phyloP scores from a whole-genome alignment of 2,329 filamentous ascomycete genomes.

The Fusarium drepaniforme region DNA sequence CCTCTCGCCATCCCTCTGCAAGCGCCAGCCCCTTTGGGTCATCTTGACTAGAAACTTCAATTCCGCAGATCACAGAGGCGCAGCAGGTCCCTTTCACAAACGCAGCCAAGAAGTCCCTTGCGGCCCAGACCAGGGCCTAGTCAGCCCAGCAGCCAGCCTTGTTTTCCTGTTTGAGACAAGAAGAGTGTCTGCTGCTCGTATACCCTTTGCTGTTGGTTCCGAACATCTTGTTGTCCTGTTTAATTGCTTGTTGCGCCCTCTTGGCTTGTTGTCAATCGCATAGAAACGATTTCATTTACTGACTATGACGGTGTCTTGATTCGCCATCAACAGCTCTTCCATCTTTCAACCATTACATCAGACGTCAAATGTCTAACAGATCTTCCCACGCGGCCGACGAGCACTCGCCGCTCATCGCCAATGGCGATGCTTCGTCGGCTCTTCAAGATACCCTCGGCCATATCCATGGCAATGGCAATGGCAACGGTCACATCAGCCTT shows the following conservation, averaged over 20 bases:
- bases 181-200: not conserved
- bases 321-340: slow-evolving; percentile 41
- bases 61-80: slow-evolving; percentile 19
- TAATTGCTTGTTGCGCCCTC: slow-evolving; percentile 16
- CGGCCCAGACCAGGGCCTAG: slow-evolving; percentile 23
- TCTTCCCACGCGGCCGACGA: slow-evolving; percentile 48
- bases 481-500: slow-evolving; percentile 40
- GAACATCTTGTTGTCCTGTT: not conserved
- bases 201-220: not conserved
- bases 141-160: slow-evolving; percentile 33
- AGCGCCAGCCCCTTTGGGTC: slow-evolving; percentile 15
- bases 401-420: slow-evolving; percentile 56
- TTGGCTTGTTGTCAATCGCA: slow-evolving; percentile 2
- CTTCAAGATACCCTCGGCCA: slow-evolving; percentile 28
- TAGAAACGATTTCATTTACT: slow-evolving; percentile 29
- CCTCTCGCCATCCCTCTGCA: slow-evolving; percentile 10
- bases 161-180: slow-evolving; percentile 22
- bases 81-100: slow-evolving; percentile 20
- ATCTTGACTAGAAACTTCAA: slow-evolving; percentile 5
- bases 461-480: slow-evolving; percentile 19
- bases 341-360: slow-evolving; percentile 39
- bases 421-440: slow-evolving; percentile 48
- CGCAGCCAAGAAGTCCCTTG: slow-evolving; percentile 25
- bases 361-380: slow-evolving; percentile 51
- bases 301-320: slow-evolving; percentile 47